A percentile compares a stretch with the other conserved stretches of the same genome.
Evolutionary conservation across 2,329 filamentous ascomycete genomes (phyloP).

Genomic region (Chaetomium strumarium): DNA sequence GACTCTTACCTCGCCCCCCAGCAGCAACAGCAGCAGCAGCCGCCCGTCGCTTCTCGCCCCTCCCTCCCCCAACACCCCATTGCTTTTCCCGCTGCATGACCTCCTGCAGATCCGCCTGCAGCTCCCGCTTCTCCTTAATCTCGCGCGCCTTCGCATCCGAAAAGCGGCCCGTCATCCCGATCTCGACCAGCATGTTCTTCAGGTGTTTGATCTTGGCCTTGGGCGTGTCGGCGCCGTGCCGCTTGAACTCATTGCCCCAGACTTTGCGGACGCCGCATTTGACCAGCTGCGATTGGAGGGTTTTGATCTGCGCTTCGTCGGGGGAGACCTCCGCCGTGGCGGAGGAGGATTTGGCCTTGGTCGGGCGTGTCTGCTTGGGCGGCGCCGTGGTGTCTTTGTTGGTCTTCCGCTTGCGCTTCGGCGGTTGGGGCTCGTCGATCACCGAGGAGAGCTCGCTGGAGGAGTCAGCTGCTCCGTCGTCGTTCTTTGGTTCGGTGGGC

Average conservation of each 20-base stretch:
- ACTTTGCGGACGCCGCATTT: slow-evolving; percentile 93
- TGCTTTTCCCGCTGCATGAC: slow-evolving; percentile 74
- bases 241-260: slow-evolving; percentile 79
- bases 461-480: slow-evolving; percentile 11
- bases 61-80: slow-evolving; percentile 57
- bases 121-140: slow-evolving; percentile 82
- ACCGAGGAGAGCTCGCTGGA: slow-evolving; percentile 23
- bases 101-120: slow-evolving; percentile 75
- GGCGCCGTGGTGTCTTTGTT: slow-evolving; percentile 34
- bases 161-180: slow-evolving; percentile 85
- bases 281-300: slow-evolving; percentile 74
- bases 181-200: slow-evolving; percentile 68
- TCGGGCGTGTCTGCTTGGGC: slow-evolving; percentile 27
- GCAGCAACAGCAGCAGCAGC: slow-evolving; percentile 32
- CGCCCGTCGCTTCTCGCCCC: slow-evolving; percentile 39
- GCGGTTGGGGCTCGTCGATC: slow-evolving; percentile 22
- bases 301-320: slow-evolving; percentile 77
- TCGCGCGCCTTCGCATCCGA: slow-evolving; percentile 76
- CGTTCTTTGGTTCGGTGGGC: slow-evolving; percentile 25
- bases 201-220: slow-evolving; percentile 80
- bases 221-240: slow-evolving; percentile 57
- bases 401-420: slow-evolving; percentile 45
- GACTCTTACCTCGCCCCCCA: slow-evolving; percentile 30
- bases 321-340: slow-evolving; percentile 37
- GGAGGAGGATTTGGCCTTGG: slow-evolving; percentile 33